Base-by-base conservation (phyloP, 1,284 basidiomycete species). In the Laetiporus sulphureus region DNA sequence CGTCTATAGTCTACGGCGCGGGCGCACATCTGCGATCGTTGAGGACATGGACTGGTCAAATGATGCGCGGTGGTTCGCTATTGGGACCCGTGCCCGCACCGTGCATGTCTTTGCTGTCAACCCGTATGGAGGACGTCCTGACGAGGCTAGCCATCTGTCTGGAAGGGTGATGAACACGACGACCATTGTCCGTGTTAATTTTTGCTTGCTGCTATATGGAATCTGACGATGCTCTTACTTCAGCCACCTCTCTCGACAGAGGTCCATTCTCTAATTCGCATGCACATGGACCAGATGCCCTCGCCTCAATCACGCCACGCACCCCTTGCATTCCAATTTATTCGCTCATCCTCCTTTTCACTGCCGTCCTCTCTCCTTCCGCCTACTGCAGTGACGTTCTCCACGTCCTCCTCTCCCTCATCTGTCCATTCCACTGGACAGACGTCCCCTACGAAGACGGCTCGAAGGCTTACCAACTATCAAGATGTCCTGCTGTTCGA, bases 91-190 rank as follows among this genome's bases (percentile, higher is more conserved):
- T 53, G 79, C 79, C 51, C 59, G 80, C 35, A 83, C 76, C 0
- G 58, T 81, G 31, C 85, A 93, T 62, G 63, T 91, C 0, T 92
- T 88, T 57, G 76, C 84, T 7, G 67, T 83, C 16, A 83, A 86
- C 54, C 86, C 87, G 0, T 79, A 79, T 42, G 88, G 87, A 1
- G 87, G 90, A 3, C 68, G 67, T 38, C 69, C 83, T 0, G 77
- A 85, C 56, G 64, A 74, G 6, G 55, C 59, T n/a, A 83, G 80
- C 42, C 86, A 91, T 63, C 56, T 80, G 27, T 67, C 73, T 25
- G 71, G 72, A 3, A 68, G 64, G 54, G 75, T 86, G 0, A 57
- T 66, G 55, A 85, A 89, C 51, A 61, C 67, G 2, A 58, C 62
- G 6, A 18, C 36, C 11, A 8, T 68, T 71, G 38, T 52, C 73